Evolutionary conservation across 306 rosid species (phyloP).

Genomic region (Trifolium subterraneum): DNA sequence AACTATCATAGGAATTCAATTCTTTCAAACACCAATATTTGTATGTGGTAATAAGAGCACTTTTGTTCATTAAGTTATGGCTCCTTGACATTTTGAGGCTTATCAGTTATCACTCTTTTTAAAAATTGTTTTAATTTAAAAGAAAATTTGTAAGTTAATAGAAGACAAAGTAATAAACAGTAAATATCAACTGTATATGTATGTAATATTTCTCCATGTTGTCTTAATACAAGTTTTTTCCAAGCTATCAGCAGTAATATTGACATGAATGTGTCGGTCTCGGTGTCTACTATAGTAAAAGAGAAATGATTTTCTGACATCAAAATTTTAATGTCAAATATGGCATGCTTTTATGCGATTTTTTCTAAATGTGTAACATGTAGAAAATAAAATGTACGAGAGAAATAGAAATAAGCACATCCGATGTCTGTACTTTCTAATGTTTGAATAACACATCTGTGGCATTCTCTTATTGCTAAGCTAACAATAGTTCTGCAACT

Average conservation of each 20-base stretch:
- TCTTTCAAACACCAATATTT: conserved; percentile 37
- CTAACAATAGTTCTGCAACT: no score
- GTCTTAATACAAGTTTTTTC: neutral
- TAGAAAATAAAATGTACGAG: no score
- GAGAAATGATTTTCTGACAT: no score
- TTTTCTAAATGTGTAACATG: no score
- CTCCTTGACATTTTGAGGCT: conserved; percentile 7
- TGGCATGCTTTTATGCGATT: no score
- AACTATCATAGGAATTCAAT: conserved; percentile 42
- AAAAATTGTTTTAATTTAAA: conserved; percentile 21
- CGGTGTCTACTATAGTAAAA: no score
- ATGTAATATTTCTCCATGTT: neutral
- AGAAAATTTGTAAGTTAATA: conserved; percentile 33
- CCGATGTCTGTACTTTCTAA: no score
- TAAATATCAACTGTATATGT: neutral
- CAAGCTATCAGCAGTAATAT: neutral
- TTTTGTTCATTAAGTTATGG: conserved; percentile 4
- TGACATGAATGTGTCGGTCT: no score
- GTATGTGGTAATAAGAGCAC: neutral
- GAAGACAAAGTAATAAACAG: conserved; percentile 2
- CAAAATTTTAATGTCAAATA: no score
- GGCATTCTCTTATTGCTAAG: no score
- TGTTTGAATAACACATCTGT: no score
- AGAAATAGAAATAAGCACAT: no score
- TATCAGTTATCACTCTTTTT: neutral